Evolutionary conservation across 176 grass and related monocot genomes (phyloP), one percentile per base, ranked within the genome.

Genomic region (Paspalum vaginatum): DNA sequence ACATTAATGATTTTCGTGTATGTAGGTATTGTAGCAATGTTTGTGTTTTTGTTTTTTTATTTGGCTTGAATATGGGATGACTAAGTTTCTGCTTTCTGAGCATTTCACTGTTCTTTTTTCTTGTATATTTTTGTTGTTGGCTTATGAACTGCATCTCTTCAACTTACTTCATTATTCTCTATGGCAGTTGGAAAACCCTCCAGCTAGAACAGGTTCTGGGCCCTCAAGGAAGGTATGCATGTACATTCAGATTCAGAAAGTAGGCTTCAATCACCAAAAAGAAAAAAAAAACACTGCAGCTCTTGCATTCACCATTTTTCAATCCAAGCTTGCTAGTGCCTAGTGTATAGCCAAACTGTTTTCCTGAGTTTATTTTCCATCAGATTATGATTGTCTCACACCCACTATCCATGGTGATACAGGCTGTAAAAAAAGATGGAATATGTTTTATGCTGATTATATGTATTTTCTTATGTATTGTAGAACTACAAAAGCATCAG

Each of bases 151-250:
- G 5, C 7, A 65, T 85, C 67, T 37, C 25, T 58, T 13, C 5
- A 32, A 48, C 8, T 70, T 75, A 67, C 0, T 66, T 20, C 65
- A 76, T 82, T 59, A 60, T 75, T 82, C 41, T 76, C 64, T 58
- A 4, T 38, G 66, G 42, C 89, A 99, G 96, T 32, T 93, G 86
- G 96, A 99, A 81, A 84, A 84, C 70, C 83, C 91, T 78, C 90
- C 96, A 86, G 65, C 89, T 63, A 91, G 87, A 91, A 86, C 86
- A 53, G 92, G 92, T 71, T 93, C 96, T 62, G 92, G 96, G 25
- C 78, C 83, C 22, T 91, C 92, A 74, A 92, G 96, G 71, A 99
- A 99, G 96, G 93, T 95, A 95, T 5, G n/a, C 43, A 80, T 68
- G 15, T 55, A 56, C 24, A 77, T 81, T 65, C 42, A 67, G 43